These are phyloP conservation scores for Vanrija sp. DNA, from an alignment of 1,284 basidiomycete species.

Conservation along the genomic window DNA sequence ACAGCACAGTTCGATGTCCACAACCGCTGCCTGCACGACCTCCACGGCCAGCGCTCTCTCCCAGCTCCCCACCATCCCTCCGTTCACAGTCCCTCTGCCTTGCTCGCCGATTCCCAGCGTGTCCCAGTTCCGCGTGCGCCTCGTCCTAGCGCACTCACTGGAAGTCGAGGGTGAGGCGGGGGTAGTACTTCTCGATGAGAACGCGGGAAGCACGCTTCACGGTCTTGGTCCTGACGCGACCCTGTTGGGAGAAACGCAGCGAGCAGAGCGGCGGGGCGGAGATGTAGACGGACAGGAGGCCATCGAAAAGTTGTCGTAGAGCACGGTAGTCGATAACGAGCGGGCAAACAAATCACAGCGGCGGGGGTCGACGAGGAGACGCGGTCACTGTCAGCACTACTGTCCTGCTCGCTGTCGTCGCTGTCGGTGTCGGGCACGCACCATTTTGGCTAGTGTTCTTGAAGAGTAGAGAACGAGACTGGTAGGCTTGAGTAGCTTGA, in stretches of 20 bases:
- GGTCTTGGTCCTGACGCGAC: slow-evolving; percentile 99
- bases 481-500: neutral
- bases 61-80: neutral
- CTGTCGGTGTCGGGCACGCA: slow-evolving; percentile 3
- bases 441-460: slow-evolving; percentile 18
- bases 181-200: slow-evolving; percentile 99
- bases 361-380: too few species aligned
- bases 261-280: too few species aligned
- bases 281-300: too few species aligned
- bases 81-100: too few species aligned
- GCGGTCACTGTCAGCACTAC: too few species aligned
- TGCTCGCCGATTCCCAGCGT: neutral
- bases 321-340: too few species aligned
- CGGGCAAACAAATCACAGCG: too few species aligned
- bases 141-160: slow-evolving; percentile 54
- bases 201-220: slow-evolving; percentile 99
- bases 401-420: too few species aligned
- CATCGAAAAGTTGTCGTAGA: too few species aligned
- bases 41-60: neutral
- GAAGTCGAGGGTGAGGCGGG: slow-evolving; percentile 92
- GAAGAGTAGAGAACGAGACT: slow-evolving; percentile 11
- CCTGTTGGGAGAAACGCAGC: slow-evolving; percentile 55
- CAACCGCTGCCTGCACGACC: neutral
- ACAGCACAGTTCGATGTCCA: neutral
- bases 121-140: neutral